These are phyloP conservation scores for Pseudopyrenochaeta lycopersici DNA, from an alignment of 2,329 filamentous ascomycete species.

Conservation along the genomic window DNA sequence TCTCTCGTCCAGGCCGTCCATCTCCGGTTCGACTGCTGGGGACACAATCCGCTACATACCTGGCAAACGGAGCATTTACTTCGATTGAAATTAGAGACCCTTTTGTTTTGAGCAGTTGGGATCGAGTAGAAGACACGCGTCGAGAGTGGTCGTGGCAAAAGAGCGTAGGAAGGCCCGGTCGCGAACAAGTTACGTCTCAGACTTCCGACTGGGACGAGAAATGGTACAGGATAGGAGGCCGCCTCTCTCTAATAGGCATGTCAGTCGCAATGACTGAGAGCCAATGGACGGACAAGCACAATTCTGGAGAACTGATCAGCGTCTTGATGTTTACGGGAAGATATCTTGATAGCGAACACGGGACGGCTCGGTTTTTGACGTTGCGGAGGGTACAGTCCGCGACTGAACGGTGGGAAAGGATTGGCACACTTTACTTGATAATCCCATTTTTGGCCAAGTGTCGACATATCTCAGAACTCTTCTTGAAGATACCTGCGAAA, in stretches of 20 bases:
- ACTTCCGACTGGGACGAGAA: slow-evolving; percentile 4
- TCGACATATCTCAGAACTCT: background rate
- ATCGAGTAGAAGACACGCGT: slow-evolving; percentile 2
- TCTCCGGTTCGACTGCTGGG: slow-evolving; percentile 1
- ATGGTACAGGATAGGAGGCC: slow-evolving; percentile 12
- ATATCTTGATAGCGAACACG: slow-evolving; percentile 10
- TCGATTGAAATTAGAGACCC: slow-evolving; percentile 5
- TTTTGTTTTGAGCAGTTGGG: slow-evolving; percentile 2
- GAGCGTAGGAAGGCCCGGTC: slow-evolving; percentile 5
- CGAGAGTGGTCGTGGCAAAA: slow-evolving; percentile 7
- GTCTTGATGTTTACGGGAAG: slow-evolving; percentile 15
- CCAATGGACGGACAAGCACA: slow-evolving; percentile 15
- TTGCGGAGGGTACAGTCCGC: slow-evolving; percentile 3
- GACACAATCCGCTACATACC: background rate
- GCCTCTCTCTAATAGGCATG: slow-evolving; percentile 12
- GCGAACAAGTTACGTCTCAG: slow-evolving; percentile 1
- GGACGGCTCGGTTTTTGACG: slow-evolving; percentile 14
- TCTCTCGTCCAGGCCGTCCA: background rate
- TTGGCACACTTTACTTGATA: slow-evolving; percentile 14
- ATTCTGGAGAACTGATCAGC: slow-evolving; percentile 13
- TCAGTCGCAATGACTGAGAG: slow-evolving; percentile 6
- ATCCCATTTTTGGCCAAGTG: slow-evolving; percentile 1
- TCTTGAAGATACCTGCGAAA: background rate
- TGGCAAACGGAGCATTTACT: background rate
- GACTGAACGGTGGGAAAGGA: slow-evolving; percentile 12